phyloP scores from a whole-genome alignment of 768 basidiomycete species.

The Lactarius pseudohatsudake region DNA sequence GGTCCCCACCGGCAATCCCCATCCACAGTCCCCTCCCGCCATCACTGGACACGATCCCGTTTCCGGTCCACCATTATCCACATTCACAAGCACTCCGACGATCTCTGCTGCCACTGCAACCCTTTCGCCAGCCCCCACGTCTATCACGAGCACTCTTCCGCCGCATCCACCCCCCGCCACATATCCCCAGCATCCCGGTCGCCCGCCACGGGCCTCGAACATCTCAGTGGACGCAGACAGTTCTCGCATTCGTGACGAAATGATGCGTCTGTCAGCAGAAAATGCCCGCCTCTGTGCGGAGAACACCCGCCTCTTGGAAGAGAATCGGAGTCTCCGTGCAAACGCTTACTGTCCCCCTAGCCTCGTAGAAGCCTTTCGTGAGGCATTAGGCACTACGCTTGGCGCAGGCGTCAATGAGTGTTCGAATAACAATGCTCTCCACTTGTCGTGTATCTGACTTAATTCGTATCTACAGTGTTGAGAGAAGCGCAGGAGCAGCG shows the following conservation, averaged over 20 bases:
- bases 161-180: constrained; percentile 12
- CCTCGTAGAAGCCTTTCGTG: constrained; percentile 26
- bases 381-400: constrained; percentile 24
- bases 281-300: constrained; percentile 28
- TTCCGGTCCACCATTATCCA: constrained; percentile 13
- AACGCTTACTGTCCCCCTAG: constrained; percentile 24
- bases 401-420: constrained; percentile 25
- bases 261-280: constrained; percentile 25
- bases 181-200: constrained; percentile 16
- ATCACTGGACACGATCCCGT: constrained; percentile 15
- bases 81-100: constrained; percentile 21
- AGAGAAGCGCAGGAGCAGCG: constrained; percentile 37
- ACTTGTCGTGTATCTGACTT: constrained; percentile 5
- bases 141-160: constrained; percentile 20
- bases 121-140: constrained; percentile 23
- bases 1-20: constrained; percentile 16
- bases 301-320: constrained; percentile 26
- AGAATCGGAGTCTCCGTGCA: constrained; percentile 25
- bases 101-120: constrained; percentile 17
- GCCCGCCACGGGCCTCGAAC: constrained; percentile 10
- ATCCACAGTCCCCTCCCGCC: constrained; percentile 18
- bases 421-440: constrained; percentile 9
- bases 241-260: constrained; percentile 26
- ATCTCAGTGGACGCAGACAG: constrained; percentile 18
- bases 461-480: constrained; percentile 19